These are phyloP conservation scores for Candida tibetensis DNA, from an alignment of 805 yeast genomes.

Conservation along the genomic window DNA sequence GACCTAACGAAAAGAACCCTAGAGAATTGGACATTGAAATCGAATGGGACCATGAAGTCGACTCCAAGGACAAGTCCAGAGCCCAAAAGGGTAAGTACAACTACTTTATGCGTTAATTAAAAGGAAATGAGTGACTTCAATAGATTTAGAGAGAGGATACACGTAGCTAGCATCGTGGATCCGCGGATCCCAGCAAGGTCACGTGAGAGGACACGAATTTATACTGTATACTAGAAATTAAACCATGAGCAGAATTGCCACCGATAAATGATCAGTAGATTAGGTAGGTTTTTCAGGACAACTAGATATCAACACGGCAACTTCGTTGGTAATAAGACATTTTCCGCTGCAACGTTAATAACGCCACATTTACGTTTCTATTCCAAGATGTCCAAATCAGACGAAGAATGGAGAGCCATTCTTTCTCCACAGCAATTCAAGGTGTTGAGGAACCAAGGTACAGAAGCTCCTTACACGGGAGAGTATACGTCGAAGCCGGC, in stretches of 20 bases:
- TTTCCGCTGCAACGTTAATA: too few species aligned
- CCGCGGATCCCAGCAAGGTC: too few species aligned
- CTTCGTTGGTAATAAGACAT: too few species aligned
- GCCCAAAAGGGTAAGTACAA: constrained; percentile 57
- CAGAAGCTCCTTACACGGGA: constrained; percentile 68
- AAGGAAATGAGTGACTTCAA: too few species aligned
- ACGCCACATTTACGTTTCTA: background rate
- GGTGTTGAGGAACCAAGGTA: constrained; percentile 71
- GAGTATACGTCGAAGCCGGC: constrained; percentile 54
- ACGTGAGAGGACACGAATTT: too few species aligned
- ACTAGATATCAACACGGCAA: too few species aligned
- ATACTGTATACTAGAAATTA: constrained; percentile 1
- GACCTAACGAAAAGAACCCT: constrained; percentile 77
- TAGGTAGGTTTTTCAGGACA: too few species aligned
- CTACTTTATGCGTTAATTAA: constrained; percentile 68
- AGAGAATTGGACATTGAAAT: constrained; percentile 87
- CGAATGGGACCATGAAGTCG: constrained; percentile 50
- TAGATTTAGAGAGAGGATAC: too few species aligned
- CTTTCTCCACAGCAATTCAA: constrained; percentile 74
- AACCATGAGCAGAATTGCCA: background rate
- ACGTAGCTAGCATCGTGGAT: too few species aligned
- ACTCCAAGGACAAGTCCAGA: constrained; percentile 47
- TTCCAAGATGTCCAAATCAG: constrained; percentile 32
- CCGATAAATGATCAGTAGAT: too few species aligned
- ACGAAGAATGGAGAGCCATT: constrained; percentile 76